phyloP scores from a whole-genome alignment of 495 filamentous ascomycete species.

The Bryoglossum gracile region DNA sequence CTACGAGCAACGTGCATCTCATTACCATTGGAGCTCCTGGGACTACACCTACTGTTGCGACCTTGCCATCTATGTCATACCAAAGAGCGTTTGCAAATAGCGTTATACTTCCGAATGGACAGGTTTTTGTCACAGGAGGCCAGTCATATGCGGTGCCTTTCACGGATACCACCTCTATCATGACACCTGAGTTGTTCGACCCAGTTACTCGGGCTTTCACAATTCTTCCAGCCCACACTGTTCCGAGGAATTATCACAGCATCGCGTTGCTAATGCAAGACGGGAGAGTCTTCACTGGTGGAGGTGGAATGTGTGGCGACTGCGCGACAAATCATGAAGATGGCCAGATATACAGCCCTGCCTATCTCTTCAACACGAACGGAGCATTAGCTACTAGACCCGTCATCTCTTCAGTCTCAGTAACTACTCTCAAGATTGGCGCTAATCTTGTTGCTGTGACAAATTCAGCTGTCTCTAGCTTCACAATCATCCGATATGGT shows the following conservation, averaged over 20 bases:
- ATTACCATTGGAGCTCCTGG: constrained; percentile 38
- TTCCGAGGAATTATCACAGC: constrained; percentile 51
- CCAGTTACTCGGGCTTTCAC: constrained; percentile 37
- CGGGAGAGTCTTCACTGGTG: constrained; percentile 45
- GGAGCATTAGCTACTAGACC: constrained; percentile 38
- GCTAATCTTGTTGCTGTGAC: constrained; percentile 31
- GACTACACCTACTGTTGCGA: constrained; percentile 24
- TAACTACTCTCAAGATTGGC: constrained; percentile 25
- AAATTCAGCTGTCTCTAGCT: constrained; percentile 11
- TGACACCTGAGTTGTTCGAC: constrained; percentile 45
- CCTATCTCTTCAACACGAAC: constrained; percentile 42
- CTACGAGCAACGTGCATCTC: constrained; percentile 37
- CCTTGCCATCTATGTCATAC: constrained; percentile 36
- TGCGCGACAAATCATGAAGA: constrained; percentile 52
- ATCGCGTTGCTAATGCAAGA: constrained; percentile 49
- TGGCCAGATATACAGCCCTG: constrained; percentile 48
- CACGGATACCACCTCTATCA: constrained; percentile 37
- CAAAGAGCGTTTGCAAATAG: constrained; percentile 45
- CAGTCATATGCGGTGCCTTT: constrained; percentile 41
- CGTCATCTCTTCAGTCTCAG: constrained; percentile 21
- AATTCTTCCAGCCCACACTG: constrained; percentile 32
- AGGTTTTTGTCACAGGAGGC: constrained; percentile 49
- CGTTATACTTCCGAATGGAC: constrained; percentile 50
- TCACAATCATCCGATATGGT: constrained; percentile 38
- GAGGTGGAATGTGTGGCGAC: constrained; percentile 47